Conservation (phyloP, 192 early-diverging fungal genomes). For the Coemansia sp. region DNA sequence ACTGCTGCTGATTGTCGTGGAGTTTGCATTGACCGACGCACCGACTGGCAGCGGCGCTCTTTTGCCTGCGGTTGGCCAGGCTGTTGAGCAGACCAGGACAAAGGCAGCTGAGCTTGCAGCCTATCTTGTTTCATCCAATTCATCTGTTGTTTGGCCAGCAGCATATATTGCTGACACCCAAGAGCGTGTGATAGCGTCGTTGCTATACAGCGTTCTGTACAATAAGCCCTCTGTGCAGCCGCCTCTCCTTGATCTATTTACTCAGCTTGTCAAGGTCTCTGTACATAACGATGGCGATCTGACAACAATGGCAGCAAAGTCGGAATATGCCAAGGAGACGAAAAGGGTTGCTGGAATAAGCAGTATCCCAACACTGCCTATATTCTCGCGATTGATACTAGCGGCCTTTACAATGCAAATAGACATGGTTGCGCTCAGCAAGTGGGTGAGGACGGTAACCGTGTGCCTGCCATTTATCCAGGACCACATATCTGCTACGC, state of each 20-base stretch:
- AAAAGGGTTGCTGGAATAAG: conserved; percentile 8
- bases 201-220: conserved; percentile 37
- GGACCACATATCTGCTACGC: conserved; percentile 7
- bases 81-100: conserved; percentile 24
- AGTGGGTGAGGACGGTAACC: conserved; percentile 29
- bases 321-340: neutral
- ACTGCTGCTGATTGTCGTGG: conserved; percentile 10
- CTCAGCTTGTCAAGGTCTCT: conserved; percentile 12
- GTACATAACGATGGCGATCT: conserved; percentile 1
- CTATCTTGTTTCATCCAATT: conserved; percentile 9
- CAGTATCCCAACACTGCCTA: conserved; percentile 2
- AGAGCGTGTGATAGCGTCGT: conserved; percentile 24
- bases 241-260: conserved; percentile 37
- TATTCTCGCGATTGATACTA: conserved; percentile 36
- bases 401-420: conserved; percentile 43
- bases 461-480: conserved; percentile 27
- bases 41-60: neutral
- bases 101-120: conserved; percentile 25
- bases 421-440: conserved; percentile 27
- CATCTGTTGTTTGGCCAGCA: conserved; percentile 26
- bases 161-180: conserved; percentile 18
- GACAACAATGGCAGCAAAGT: neutral
- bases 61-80: neutral
- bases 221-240: conserved; percentile 28
- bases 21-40: conserved; percentile 39